Conservation (phyloP, 176 grass and related monocot genomes). For the maize (Zea mays) region Zm-B73-REFERENCE-NAM-5.0 NC_050096.1:54558001-54558500, state of each 20-base stretch:
- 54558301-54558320: slow-evolving; percentile 38
- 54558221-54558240: slow-evolving; percentile 7
- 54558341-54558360: slow-evolving; percentile 17
- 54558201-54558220: slow-evolving; percentile 6
- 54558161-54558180: background rate
- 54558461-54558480: slow-evolving; percentile 1
- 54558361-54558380: background rate
- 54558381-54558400: slow-evolving; percentile 33
- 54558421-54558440: slow-evolving; percentile 21
- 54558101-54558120: slow-evolving; percentile 21
- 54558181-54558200: slow-evolving; percentile 10
- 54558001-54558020: slow-evolving; percentile 19
- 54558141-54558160: slow-evolving; percentile 30
- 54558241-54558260: slow-evolving; percentile 26
- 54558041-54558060: slow-evolving; percentile 10
- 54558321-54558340: slow-evolving; percentile 17
- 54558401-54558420: slow-evolving; percentile 4
- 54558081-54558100: background rate
- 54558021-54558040: slow-evolving; percentile 22
- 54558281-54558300: slow-evolving; percentile 8
- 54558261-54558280: background rate
- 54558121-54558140: background rate
- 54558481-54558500: background rate
- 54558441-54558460: background rate
- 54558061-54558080: background rate